Evolutionary conservation across 2,329 filamentous ascomycete species (phyloP).

Genomic region (Venturia asperata): DNA sequence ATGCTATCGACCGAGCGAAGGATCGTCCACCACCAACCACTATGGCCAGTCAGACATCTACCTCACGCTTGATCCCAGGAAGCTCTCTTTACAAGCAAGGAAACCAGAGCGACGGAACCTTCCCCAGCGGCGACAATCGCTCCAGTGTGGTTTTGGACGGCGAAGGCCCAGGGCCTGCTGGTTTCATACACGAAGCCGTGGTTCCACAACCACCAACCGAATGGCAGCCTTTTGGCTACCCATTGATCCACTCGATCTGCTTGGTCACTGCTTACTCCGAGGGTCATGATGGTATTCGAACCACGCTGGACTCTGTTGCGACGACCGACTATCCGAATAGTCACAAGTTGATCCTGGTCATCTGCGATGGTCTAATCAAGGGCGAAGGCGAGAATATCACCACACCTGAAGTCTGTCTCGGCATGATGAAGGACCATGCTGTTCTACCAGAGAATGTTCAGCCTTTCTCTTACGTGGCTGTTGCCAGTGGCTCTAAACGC

Average conservation of each 20-base stretch:
- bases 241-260: slow-evolving; percentile 87
- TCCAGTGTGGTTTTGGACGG: slow-evolving; percentile 50
- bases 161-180: slow-evolving; percentile 73
- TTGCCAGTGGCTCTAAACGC: slow-evolving; percentile 89
- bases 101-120: slow-evolving; percentile 51
- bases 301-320: slow-evolving; percentile 90
- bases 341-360: slow-evolving; percentile 92
- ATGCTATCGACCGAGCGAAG: slow-evolving; percentile 62
- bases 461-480: slow-evolving; percentile 91
- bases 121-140: slow-evolving; percentile 42
- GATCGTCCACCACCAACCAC: slow-evolving; percentile 65
- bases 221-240: slow-evolving; percentile 95
- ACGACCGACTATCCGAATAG: slow-evolving; percentile 99
- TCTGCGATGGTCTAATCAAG: slow-evolving; percentile 97
- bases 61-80: slow-evolving; percentile 63
- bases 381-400: slow-evolving; percentile 80
- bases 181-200: slow-evolving; percentile 94
- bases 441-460: slow-evolving; percentile 74
- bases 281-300: slow-evolving; percentile 84
- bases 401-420: slow-evolving; percentile 81
- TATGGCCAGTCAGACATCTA: slow-evolving; percentile 84
- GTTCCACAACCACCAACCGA: slow-evolving; percentile 94
- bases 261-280: slow-evolving; percentile 96
- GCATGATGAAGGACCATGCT: slow-evolving; percentile 92
- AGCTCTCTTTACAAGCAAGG: slow-evolving; percentile 61